Evolutionary conservation across 1,284 basidiomycete species (phyloP).

Genomic region (Thelephora terrestris): DNA sequence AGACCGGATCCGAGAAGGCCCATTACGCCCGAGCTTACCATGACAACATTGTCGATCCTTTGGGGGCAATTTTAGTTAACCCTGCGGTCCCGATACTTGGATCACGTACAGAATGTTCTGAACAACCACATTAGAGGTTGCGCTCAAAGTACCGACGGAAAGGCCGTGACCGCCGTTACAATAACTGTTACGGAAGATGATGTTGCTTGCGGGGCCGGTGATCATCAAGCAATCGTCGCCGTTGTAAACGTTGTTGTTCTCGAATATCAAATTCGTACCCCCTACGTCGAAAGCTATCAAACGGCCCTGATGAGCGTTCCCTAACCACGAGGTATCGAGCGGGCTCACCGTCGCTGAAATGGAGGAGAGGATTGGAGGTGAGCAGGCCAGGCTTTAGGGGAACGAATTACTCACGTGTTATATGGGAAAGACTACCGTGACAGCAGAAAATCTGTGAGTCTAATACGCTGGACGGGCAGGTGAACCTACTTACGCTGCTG

Average conservation of each 20-base stretch:
- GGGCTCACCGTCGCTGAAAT: slow-evolving; percentile 27
- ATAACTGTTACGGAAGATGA: slow-evolving; percentile 41
- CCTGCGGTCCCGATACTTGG: neutral
- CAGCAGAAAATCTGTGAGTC: neutral
- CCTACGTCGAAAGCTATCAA: slow-evolving; percentile 42
- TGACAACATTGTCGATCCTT: slow-evolving; percentile 45
- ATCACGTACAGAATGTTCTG: slow-evolving; percentile 40
- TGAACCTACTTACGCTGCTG: slow-evolving; percentile 14
- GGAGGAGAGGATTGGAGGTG: neutral
- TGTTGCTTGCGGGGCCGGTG: slow-evolving; percentile 44
- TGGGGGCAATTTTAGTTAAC: slow-evolving; percentile 11
- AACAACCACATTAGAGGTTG: slow-evolving; percentile 41
- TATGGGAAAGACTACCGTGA: slow-evolving; percentile 42
- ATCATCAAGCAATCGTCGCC: slow-evolving; percentile 57
- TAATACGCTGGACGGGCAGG: neutral
- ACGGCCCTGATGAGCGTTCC: neutral
- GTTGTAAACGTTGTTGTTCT: slow-evolving; percentile 46
- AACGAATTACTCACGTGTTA: slow-evolving; percentile 38
- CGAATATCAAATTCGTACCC: slow-evolving; percentile 46
- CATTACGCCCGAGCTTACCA: slow-evolving; percentile 25
- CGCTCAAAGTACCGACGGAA: slow-evolving; percentile 50
- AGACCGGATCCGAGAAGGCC: no score
- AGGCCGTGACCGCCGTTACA: slow-evolving; percentile 53
- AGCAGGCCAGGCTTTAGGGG: neutral
- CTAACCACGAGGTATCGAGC: neutral